A percentile compares a stretch with the other conserved stretches of the same genome.
These are phyloP conservation scores for Citrus unshiu DNA, from an alignment of 345 rosid species.

Conservation along the genomic window DNA sequence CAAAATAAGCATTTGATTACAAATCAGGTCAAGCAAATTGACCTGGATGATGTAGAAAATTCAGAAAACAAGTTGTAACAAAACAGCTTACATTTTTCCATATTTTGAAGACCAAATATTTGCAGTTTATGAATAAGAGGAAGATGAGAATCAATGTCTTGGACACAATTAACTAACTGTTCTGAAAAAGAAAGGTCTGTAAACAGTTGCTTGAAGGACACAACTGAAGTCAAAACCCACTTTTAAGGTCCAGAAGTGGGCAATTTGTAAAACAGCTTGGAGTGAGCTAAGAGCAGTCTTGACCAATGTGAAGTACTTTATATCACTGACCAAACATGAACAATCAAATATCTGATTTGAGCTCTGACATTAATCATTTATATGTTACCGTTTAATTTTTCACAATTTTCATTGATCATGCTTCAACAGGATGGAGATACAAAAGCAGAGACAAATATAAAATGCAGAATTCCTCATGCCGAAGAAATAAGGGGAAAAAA, in stretches of 20 bases:
- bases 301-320: neutral
- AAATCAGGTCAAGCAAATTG: neutral
- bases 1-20: neutral
- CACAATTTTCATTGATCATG: neutral
- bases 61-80: neutral
- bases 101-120: neutral
- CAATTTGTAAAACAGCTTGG: neutral
- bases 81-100: neutral
- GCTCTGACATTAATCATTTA: neutral
- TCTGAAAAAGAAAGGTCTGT: neutral
- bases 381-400: neutral
- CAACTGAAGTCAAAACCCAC: neutral
- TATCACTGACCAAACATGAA: neutral
- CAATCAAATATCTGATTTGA: neutral
- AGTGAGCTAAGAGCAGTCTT: neutral
- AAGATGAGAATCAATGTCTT: neutral
- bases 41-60: neutral
- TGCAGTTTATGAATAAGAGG: neutral
- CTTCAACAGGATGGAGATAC: neutral
- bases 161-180: neutral
- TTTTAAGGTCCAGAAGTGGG: neutral
- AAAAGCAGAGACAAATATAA: constrained; percentile 6
- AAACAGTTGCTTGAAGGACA: neutral
- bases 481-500: neutral
- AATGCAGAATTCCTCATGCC: neutral